A percentile compares a stretch with the other conserved stretches of the same genome.
Conservation (phyloP, 345 rosid genomes). For the Heritiera fomes region DNA sequence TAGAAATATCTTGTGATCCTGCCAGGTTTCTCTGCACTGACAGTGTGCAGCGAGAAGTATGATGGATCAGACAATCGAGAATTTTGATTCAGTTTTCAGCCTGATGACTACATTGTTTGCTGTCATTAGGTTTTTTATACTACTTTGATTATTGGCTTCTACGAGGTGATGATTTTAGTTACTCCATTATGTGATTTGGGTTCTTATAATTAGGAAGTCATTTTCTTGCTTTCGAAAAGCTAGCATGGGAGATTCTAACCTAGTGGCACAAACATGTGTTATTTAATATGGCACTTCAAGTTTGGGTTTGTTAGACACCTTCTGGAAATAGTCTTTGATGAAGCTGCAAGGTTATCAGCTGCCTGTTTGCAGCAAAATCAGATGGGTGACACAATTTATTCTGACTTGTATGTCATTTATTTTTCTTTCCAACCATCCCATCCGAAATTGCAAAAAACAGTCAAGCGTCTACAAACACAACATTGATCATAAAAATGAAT, state of each 20-base stretch:
- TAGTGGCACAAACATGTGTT: background rate
- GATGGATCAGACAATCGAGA: slow-evolving; percentile 77
- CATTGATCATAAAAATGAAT: background rate
- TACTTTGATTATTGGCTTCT: background rate
- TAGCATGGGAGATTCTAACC: background rate
- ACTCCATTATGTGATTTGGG: background rate
- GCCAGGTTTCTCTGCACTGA: slow-evolving; percentile 98
- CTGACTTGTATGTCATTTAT: background rate
- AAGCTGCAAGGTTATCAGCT: background rate
- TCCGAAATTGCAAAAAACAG: background rate
- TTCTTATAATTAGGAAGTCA: background rate
- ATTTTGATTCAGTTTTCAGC: background rate
- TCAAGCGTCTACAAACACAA: background rate
- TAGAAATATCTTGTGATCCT: slow-evolving; percentile 57
- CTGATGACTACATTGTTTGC: background rate
- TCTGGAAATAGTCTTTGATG: background rate
- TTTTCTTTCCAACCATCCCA: background rate
- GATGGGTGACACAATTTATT: background rate
- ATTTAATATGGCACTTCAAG: background rate
- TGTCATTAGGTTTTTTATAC: background rate
- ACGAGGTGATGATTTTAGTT: background rate
- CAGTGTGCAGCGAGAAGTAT: slow-evolving; percentile 99
- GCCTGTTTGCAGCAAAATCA: background rate
- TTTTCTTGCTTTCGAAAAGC: background rate
- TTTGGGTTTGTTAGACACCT: background rate